A percentile compares a stretch with the other conserved stretches of the same genome.
These are phyloP conservation scores for Thuidium tamariscinum DNA, from an alignment of 225 moss, liverwort and hornwort species.

Conservation along the genomic window DNA sequence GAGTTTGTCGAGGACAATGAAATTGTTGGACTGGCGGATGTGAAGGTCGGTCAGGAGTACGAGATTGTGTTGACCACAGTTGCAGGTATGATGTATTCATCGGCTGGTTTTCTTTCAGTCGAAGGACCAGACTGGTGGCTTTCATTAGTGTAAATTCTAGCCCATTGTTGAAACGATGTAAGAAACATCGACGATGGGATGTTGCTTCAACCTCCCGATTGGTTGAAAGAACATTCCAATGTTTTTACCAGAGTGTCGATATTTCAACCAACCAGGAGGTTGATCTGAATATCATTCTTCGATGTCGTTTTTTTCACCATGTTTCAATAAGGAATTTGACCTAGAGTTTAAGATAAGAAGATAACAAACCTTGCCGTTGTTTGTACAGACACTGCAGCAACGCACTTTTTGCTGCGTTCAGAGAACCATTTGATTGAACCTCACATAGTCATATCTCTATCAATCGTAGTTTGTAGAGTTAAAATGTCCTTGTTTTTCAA, in stretches of 20 bases:
- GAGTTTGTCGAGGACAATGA: neutral
- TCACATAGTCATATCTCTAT: neutral
- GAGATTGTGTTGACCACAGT: conserved; percentile 53
- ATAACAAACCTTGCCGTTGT: neutral
- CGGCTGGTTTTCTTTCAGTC: neutral
- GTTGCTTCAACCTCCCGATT: neutral
- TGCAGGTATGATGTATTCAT: conserved; percentile 20
- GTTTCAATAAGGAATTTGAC: neutral
- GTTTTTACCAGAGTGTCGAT: too few relatives aligned
- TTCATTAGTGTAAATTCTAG: neutral
- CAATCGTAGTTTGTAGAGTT: neutral
- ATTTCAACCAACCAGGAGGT: too few relatives aligned
- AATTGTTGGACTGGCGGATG: conserved; percentile 37
- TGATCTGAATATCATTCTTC: too few relatives aligned
- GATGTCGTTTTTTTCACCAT: too few relatives aligned
- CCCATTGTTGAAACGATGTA: neutral
- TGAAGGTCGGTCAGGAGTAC: conserved; percentile 48
- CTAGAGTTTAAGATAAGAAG: neutral
- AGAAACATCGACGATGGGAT: neutral
- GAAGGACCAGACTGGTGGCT: neutral
- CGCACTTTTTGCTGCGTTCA: neutral
- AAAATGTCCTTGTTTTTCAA: neutral
- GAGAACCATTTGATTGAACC: neutral
- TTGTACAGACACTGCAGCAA: neutral
- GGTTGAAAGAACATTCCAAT: neutral